Evolutionary conservation across 2,329 filamentous ascomycete species (phyloP).

Genomic region (Pseudogymnoascus sp.): DNA sequence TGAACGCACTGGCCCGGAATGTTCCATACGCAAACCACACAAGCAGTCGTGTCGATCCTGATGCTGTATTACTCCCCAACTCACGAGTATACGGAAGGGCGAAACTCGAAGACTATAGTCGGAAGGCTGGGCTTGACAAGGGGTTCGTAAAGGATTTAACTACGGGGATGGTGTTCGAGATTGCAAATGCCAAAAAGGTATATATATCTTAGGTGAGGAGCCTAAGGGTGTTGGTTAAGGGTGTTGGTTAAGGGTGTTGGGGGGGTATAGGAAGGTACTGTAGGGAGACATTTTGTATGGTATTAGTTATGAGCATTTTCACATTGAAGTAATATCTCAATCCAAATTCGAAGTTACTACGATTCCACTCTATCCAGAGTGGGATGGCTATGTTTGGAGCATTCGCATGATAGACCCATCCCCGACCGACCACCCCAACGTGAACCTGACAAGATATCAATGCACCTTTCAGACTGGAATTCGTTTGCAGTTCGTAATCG

Average conservation of each 20-base stretch:
- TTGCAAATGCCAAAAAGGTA: constrained; percentile 69
- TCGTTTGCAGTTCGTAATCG: not conserved
- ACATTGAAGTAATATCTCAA: not conserved
- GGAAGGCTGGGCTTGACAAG: constrained; percentile 64
- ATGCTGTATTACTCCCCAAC: constrained; percentile 82
- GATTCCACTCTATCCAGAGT: not conserved
- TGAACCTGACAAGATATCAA: not conserved
- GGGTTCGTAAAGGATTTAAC: constrained; percentile 71
- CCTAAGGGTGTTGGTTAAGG: not conserved
- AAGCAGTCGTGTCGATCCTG: constrained; percentile 84
- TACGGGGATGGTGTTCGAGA: constrained; percentile 60
- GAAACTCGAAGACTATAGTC: constrained; percentile 66
- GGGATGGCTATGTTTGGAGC: not conserved
- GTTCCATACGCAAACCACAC: constrained; percentile 94
- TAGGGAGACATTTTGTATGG: not conserved
- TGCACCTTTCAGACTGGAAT: not conserved
- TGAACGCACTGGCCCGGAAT: constrained; percentile 81
- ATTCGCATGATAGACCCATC: not conserved
- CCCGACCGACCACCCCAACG: not conserved
- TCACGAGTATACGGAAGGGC: constrained; percentile 75
- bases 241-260: not conserved
- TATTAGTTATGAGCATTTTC: not conserved
- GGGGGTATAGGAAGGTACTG: not conserved
- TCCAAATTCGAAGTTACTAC: not conserved
- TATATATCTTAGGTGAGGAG: constrained; percentile 64